Conservation (phyloP, 2,329 filamentous ascomycete species). For the Zymoseptoria passerinii region DNA sequence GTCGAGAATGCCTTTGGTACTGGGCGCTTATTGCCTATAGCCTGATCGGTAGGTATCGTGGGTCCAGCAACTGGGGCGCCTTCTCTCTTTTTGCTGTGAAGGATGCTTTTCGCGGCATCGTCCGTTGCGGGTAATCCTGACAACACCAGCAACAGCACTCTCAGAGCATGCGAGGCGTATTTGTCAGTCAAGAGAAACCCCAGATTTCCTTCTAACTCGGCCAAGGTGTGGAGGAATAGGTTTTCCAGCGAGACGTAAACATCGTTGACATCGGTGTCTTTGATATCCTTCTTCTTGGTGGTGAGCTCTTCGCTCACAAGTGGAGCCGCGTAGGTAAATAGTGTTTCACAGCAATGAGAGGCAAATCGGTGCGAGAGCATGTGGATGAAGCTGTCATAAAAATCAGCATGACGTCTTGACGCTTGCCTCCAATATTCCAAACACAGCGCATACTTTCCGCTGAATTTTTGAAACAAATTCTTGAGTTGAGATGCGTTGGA, state of each 20-base stretch:
- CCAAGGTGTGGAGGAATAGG: slow-evolving; percentile 71
- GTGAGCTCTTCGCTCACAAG: slow-evolving; percentile 65
- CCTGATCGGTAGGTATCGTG: slow-evolving; percentile 43
- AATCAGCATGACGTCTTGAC: slow-evolving; percentile 2
- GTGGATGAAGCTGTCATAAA: slow-evolving; percentile 58
- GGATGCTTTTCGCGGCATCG: slow-evolving; percentile 58
- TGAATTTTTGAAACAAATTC: slow-evolving; percentile 75
- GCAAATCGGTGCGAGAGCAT: slow-evolving; percentile 93
- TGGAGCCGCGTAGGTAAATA: slow-evolving; percentile 77
- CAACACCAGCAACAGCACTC: slow-evolving; percentile 76
- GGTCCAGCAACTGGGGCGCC: slow-evolving; percentile 56
- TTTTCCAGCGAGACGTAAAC: slow-evolving; percentile 66
- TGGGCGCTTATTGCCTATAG: slow-evolving; percentile 31
- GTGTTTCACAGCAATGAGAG: slow-evolving; percentile 90
- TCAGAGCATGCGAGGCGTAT: slow-evolving; percentile 84
- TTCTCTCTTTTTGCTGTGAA: slow-evolving; percentile 91
- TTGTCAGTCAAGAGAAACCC: slow-evolving; percentile 75
- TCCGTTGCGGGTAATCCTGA: slow-evolving; percentile 73
- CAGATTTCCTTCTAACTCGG: slow-evolving; percentile 80
- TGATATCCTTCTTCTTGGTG: slow-evolving; percentile 31
- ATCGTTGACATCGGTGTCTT: slow-evolving; percentile 41
- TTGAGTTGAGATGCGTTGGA: slow-evolving; percentile 76
- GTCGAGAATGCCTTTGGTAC: slow-evolving; percentile 73
- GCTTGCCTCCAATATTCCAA: neutral
- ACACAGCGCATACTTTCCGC: slow-evolving; percentile 52